Base-by-base conservation (phyloP, 2,329 filamentous ascomycete species). In the Didymella lethalis region DNA sequence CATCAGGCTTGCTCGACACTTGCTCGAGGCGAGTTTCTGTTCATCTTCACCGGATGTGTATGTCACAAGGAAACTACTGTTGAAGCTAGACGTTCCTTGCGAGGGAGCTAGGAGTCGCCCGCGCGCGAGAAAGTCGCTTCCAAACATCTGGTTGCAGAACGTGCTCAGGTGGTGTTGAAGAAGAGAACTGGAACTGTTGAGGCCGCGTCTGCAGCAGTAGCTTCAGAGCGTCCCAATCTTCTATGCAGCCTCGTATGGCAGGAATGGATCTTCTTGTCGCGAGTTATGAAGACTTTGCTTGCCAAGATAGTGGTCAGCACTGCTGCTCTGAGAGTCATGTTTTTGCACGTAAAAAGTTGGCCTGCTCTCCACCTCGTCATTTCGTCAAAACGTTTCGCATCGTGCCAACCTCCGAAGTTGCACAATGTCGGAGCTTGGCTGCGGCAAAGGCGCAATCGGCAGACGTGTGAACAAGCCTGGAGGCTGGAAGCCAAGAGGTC, bases 401-500 rank as follows among this genome's bases (percentile, higher is more conserved):
- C 4, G 38, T 40, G 44, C 29, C 54, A 18, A 34, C 26, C 31
- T 49, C 36, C 14, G 49, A 54, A 11, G 49, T 54, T 48, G 44
- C 29, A 45, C 49, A 49, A 54, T 40, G 40, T 58, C 56, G 56
- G 56, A 46, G 49, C 56, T 58, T 58, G 56, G 56, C 56, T 20
- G 49, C 56, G 56, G 56, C 45, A 54, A 46, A 23, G 56, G 49
- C 49, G 55, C 55, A 48, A 49, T 53, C 45, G 32, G 49, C 38
- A 20, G 56, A 58, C 20, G 56, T 58, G 50, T 49, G 46, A 54
- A 58, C 46, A 58, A 58, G 56, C 50, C 25, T 54, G 56, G 38
- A 46, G 56, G 45, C 56, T 58, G 50, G 45, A 41, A 49, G 56
- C 56, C 56, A 58, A 54, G 56, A 46, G 8, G 40, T 54, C 56